These are phyloP conservation scores for Delonix regia DNA, from an alignment of 306 rosid species.

Conservation along the genomic window DNA sequence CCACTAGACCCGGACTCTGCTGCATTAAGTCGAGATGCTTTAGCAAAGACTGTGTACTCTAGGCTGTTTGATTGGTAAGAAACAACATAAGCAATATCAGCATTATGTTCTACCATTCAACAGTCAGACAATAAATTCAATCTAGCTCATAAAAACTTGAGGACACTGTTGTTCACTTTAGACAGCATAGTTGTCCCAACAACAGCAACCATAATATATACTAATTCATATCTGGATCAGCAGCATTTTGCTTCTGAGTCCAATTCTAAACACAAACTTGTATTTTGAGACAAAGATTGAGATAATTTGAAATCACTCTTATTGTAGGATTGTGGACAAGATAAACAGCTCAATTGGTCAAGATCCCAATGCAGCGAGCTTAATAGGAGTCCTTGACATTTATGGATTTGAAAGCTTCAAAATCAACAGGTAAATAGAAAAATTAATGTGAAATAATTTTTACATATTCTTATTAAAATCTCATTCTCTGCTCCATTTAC, in stretches of 20 bases:
- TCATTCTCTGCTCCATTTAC: constrained; percentile 31
- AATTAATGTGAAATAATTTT: neutral
- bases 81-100: constrained; percentile 2
- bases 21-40: constrained; percentile 79
- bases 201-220: constrained; percentile 13
- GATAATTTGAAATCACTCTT: constrained; percentile 22
- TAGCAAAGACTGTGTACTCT: constrained; percentile 82
- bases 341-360: constrained; percentile 90
- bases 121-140: neutral
- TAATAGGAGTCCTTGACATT: constrained; percentile 92
- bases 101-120: constrained; percentile 2
- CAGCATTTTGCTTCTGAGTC: constrained; percentile 11
- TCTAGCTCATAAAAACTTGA: constrained; percentile 4
- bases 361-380: constrained; percentile 69
- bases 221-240: constrained; percentile 6
- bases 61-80: constrained; percentile 80
- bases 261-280: neutral
- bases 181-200: neutral
- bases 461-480: constrained; percentile 15
- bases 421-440: constrained; percentile 64
- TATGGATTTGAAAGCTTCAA: constrained; percentile 95
- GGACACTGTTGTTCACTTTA: neutral
- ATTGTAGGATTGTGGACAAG: constrained; percentile 83
- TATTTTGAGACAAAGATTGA: constrained; percentile 31
- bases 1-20: constrained; percentile 73